phyloP scores from a whole-genome alignment of 2,329 filamentous ascomycete genomes.

The Apiospora rasikravindrae region DNA sequence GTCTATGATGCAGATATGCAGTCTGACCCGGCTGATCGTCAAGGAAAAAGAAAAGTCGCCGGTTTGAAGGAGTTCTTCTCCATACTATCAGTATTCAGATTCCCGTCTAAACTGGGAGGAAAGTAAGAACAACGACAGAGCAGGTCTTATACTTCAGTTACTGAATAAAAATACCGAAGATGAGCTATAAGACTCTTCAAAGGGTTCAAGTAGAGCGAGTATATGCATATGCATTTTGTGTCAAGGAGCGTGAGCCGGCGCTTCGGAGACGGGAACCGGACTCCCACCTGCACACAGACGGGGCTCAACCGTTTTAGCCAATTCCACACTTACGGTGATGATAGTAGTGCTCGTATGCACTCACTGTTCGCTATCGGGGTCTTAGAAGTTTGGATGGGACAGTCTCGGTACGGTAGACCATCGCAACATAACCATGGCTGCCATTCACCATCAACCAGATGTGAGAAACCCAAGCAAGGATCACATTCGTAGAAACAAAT shows the following conservation, averaged over 20 bases:
- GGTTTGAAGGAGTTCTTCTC: background rate
- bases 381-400: background rate
- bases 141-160: no score
- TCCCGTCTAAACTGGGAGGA: no score
- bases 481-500: background rate
- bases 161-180: no score
- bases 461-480: background rate
- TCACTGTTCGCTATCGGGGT: background rate
- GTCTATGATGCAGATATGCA: background rate
- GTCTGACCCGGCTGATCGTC: no score
- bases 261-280: background rate
- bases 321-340: background rate
- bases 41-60: background rate
- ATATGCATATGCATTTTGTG: no score
- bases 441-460: background rate
- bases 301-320: background rate
- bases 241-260: background rate
- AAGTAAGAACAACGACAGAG: no score
- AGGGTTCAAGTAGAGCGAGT: no score
- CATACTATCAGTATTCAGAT: no score
- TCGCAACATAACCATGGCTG: background rate
- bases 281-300: background rate
- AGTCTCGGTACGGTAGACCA: background rate
- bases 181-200: no score
- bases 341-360: background rate